Base-by-base conservation (phyloP, 805 yeast species). In the Starmerella etchellsii region DNA sequence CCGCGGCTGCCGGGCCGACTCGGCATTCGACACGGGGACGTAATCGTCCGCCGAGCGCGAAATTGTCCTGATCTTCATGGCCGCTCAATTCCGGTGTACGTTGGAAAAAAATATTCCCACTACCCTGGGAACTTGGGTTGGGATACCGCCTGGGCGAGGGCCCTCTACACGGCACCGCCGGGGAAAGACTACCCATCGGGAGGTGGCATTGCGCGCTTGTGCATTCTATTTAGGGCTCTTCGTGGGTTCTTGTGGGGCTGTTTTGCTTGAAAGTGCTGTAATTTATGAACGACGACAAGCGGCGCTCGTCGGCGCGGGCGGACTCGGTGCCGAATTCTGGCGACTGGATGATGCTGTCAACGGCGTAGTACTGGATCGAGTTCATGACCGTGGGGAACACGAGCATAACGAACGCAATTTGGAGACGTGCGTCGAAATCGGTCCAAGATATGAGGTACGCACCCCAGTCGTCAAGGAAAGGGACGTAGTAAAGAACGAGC, bases 21-120 rank as follows among this genome's bases (percentile, higher is more conserved):
- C 96, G 0, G 93, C 75, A 60, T 82, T 84, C 50, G 85, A 68
- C 32, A 82, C 95, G 0, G 98, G 97, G 4, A 91, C 82, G 62
- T 88, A 91, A 31, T 79, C 73, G 56, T 91, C 98, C 9, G 94
- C 69, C 4, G 96, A 87, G 54, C 98, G 68, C 44, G 83, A 77
- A 31, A 85, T 78, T 4, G 95, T 82, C 55, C 84, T 85, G 49
- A 85, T 74, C 70, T 85, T 85, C 95, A 53, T 53, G 9, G 3
- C 22, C 13, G 24, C 7, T 16, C 39, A 14, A 20, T 11, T 24
- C 11, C 11, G 26, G 11, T 24, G 26, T 24, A 11, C 26, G 11
- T 24, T 24, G 26, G 11, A 11, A 24, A 24, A 24, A 24, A 24
- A 24, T 9, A 24, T 24, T 11, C 26, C 11, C 11, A 24, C 26